Evolutionary conservation across 208 protist species (phyloP).

Genomic region (Sergeia podlipaevii): DNA sequence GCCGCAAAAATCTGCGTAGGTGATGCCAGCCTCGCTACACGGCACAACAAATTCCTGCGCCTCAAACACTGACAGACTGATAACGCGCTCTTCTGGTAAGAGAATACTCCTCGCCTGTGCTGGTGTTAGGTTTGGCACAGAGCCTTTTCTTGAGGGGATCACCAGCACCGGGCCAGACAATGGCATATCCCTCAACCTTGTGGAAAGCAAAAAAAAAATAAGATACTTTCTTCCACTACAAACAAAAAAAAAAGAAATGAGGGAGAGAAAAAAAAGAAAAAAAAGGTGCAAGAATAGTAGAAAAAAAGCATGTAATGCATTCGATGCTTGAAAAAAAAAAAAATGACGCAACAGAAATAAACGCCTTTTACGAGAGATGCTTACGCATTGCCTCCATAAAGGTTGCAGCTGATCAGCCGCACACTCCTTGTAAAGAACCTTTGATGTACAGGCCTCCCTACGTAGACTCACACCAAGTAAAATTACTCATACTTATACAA

Average conservation of each 20-base stretch:
- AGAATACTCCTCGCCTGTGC: slow-evolving; percentile 56
- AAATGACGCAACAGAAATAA: too few species aligned
- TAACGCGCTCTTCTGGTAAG: slow-evolving; percentile 43
- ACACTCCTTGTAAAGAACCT: too few species aligned
- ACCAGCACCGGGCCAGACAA: slow-evolving; percentile 58
- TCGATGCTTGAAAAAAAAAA: too few species aligned
- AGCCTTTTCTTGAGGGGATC: slow-evolving; percentile 51
- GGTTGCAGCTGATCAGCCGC: too few species aligned
- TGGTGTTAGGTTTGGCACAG: slow-evolving; percentile 64
- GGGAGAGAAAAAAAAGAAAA: slow-evolving; percentile 12
- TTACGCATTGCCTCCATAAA: too few species aligned
- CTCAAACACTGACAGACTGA: slow-evolving; percentile 69
- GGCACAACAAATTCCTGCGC: slow-evolving; percentile 45
- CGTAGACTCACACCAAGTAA: too few species aligned
- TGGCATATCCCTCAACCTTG: slow-evolving; percentile 4
- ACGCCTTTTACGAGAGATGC: too few species aligned
- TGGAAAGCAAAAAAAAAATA: slow-evolving; percentile 9
- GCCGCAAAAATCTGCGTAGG: slow-evolving; percentile 55
- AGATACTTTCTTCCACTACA: background rate
- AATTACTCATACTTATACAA: too few species aligned
- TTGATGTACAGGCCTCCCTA: too few species aligned
- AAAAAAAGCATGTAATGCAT: too few species aligned
- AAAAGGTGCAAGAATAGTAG: slow-evolving; percentile 1
- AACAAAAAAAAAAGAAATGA: slow-evolving; percentile 8
- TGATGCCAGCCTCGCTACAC: slow-evolving; percentile 27